These are phyloP conservation scores for Phytophthora constricta DNA, from an alignment of 352 stramenopile genomes.

Conservation along the genomic window DNA sequence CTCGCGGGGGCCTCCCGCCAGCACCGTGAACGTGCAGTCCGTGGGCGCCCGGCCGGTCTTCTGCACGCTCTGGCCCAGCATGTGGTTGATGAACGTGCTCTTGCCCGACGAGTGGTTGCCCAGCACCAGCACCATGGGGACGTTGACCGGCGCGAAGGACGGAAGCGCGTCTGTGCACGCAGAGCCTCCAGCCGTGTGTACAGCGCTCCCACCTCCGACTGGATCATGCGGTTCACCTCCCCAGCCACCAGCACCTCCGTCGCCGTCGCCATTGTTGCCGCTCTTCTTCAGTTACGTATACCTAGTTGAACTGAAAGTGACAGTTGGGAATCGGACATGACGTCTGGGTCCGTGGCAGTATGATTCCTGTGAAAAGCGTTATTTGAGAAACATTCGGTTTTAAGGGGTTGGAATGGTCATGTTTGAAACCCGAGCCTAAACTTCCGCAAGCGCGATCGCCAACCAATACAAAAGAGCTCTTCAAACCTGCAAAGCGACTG, in stretches of 20 bases:
- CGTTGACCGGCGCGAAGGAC: constrained; percentile 79
- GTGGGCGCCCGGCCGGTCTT: constrained; percentile 85
- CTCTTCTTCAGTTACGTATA: too few relatives aligned
- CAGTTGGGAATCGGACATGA: too few relatives aligned
- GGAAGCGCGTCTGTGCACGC: constrained; percentile 74
- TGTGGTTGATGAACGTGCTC: constrained; percentile 91
- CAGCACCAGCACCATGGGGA: constrained; percentile 86
- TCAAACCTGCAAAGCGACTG: too few relatives aligned
- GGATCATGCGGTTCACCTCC: constrained; percentile 89
- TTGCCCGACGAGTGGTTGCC: constrained; percentile 89
- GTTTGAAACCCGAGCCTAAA: too few relatives aligned
- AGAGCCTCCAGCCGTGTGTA: constrained; percentile 76
- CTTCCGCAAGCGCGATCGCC: constrained; percentile 4
- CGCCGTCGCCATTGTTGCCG: constrained; percentile 20
- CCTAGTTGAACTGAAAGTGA: too few relatives aligned
- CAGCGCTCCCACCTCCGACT: constrained; percentile 70
- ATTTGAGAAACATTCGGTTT: too few relatives aligned
- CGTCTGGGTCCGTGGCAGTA: too few relatives aligned
- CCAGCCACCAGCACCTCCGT: constrained; percentile 56
- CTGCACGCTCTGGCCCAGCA: constrained; percentile 82
- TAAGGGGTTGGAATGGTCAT: too few relatives aligned
- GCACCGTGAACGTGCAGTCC: constrained; percentile 86
- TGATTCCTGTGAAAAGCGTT: too few relatives aligned
- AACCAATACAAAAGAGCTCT: constrained; percentile 37
- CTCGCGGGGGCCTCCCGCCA: constrained; percentile 69